These are phyloP conservation scores for Davidsoniella eucalypti DNA, from an alignment of 2,329 filamentous ascomycete genomes.

Conservation along the genomic window DNA sequence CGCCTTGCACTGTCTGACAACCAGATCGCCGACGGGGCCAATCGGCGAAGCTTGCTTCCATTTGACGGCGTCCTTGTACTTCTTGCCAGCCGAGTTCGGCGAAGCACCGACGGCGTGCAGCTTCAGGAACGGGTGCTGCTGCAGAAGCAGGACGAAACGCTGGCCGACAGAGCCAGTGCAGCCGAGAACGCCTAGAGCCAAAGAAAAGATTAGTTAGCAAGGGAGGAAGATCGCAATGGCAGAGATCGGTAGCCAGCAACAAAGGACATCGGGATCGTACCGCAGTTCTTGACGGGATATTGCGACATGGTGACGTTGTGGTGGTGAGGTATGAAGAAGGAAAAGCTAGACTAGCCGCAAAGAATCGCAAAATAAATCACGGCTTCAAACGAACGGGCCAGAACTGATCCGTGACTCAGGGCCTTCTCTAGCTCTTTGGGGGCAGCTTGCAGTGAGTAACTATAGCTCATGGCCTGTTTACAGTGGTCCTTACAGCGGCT, in stretches of 20 bases:
- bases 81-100: constrained; percentile 76
- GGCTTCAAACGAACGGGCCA: too few relatives aligned
- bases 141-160: constrained; percentile 83
- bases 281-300: constrained; percentile 42
- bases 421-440: too few relatives aligned
- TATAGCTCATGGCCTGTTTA: too few relatives aligned
- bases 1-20: constrained; percentile 72
- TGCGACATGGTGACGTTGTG: constrained; percentile 18
- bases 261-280: constrained; percentile 21
- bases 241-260: too few relatives aligned
- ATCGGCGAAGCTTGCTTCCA: constrained; percentile 90
- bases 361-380: neutral
- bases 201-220: neutral
- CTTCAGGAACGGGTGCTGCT: constrained; percentile 70
- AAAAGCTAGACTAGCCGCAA: neutral
- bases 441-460: too few relatives aligned
- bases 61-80: constrained; percentile 80
- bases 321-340: neutral
- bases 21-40: constrained; percentile 60
- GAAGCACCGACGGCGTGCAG: constrained; percentile 85
- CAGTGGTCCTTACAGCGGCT: too few relatives aligned
- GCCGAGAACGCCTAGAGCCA: constrained; percentile 53
- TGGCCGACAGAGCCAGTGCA: constrained; percentile 90
- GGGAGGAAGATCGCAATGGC: neutral
- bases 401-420: neutral